A percentile compares a stretch with the other conserved stretches of the same genome.
phyloP scores from a whole-genome alignment of 306 rosid species.

The Cucumis melo region DNA sequence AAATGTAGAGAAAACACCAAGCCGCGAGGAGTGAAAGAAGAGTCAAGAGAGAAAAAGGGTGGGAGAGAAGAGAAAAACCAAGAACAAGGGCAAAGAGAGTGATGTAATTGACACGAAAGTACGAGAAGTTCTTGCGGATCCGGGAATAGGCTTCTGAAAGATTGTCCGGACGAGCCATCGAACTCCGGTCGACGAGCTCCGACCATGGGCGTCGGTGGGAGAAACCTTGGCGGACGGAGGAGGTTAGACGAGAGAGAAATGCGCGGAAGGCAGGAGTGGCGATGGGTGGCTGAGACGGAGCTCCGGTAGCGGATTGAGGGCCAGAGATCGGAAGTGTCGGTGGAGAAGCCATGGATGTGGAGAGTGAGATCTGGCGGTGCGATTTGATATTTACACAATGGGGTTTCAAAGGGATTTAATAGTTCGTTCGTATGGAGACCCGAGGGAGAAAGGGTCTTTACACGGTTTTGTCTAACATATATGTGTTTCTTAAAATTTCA shows the following conservation, averaged over 20 bases:
- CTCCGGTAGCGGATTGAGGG: constrained; percentile 15
- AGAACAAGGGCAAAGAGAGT: constrained; percentile 47
- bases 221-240: constrained; percentile 57
- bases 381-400: neutral
- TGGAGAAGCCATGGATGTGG: constrained; percentile 47
- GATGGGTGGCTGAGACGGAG: constrained; percentile 44
- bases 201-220: constrained; percentile 86
- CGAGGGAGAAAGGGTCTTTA: neutral
- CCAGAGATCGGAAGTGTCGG: constrained; percentile 72
- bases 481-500: neutral
- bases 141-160: constrained; percentile 85
- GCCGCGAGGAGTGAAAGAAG: constrained; percentile 68
- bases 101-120: constrained; percentile 83
- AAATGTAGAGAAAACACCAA: constrained; percentile 72
- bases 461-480: neutral
- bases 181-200: constrained; percentile 59
- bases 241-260: constrained; percentile 56
- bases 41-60: constrained; percentile 68
- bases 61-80: constrained; percentile 62
- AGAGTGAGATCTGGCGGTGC: constrained; percentile 8
- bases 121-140: constrained; percentile 74
- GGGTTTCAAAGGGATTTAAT: neutral
- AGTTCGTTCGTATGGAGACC: neutral
- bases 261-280: constrained; percentile 81
- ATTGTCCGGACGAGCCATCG: constrained; percentile 52